Evolutionary conservation across 352 stramenopile species (phyloP).

Genomic region (Globisporangium heterothallicum): DNA sequence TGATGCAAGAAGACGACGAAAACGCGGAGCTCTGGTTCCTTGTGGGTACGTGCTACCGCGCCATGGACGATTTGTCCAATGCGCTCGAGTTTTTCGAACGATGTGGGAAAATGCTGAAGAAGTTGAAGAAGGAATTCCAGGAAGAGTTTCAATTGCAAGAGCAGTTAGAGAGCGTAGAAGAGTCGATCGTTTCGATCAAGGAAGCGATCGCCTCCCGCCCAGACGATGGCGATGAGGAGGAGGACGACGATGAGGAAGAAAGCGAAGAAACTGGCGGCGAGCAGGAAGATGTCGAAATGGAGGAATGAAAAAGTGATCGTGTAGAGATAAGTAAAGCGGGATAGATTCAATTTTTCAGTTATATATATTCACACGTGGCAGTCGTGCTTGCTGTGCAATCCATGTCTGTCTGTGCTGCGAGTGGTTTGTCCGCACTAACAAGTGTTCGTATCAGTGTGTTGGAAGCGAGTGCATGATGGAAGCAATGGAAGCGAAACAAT

Average conservation of each 20-base stretch:
- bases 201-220: slow-evolving; percentile 51
- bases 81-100: slow-evolving; percentile 86
- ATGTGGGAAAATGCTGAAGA: slow-evolving; percentile 69
- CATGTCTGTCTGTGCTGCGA: too few relatives aligned
- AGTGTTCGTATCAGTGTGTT: slow-evolving; percentile 23
- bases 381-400: too few relatives aligned
- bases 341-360: slow-evolving; percentile 43
- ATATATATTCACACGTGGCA: slow-evolving; percentile 27
- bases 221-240: slow-evolving; percentile 42
- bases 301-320: slow-evolving; percentile 34
- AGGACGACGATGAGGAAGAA: slow-evolving; percentile 37
- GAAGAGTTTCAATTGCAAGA: slow-evolving; percentile 71
- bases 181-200: slow-evolving; percentile 53
- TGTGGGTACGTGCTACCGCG: slow-evolving; percentile 82
- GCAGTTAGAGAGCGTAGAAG: slow-evolving; percentile 73
- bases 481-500: slow-evolving; percentile 52
- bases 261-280: slow-evolving; percentile 27
- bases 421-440: too few relatives aligned
- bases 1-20: slow-evolving; percentile 88
- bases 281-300: slow-evolving; percentile 77
- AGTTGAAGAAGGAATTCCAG: slow-evolving; percentile 69
- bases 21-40: slow-evolving; percentile 89
- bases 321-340: slow-evolving; percentile 16
- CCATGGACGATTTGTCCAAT: slow-evolving; percentile 74
- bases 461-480: slow-evolving; percentile 3